Base-by-base conservation (phyloP, 2,329 filamentous ascomycete species). In the Fusarium euwallaceae region DNA sequence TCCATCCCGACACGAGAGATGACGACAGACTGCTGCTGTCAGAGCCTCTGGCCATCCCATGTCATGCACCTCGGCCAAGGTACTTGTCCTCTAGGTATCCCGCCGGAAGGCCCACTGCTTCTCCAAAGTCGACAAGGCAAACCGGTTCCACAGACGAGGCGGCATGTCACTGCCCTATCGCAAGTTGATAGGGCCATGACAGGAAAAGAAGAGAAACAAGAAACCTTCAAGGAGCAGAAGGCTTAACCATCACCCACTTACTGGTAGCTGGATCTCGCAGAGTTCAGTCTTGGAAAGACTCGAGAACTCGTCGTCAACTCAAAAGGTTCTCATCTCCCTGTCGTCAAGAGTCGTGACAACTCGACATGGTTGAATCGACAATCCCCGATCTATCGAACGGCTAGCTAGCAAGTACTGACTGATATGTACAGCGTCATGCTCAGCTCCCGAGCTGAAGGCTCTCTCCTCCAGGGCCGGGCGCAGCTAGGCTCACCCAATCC, bases 91-190 rank as follows among this genome's bases (percentile, higher is more conserved):
- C 36, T 39, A 53, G 60, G 61, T 61, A 62, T 67, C 27, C 16
- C n/a, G 6, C 45, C 20, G 34, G 51, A 63, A 29, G 70, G 43
- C 70, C 73, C 72, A 67, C 69, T 56, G 61, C 37, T 69, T 64
- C 61, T 73, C 41, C 51, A 75, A 37, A 58, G 61, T 65, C 48
- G 66, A 65, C 62, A 67, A 73, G 63, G 61, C 66, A 67, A 75
- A 67, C 69, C 67, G 72, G 72, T 75, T 75, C 72, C 66, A 73
- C 62, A 72, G 66, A 48, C 60, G 39, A 75, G 58, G 60, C 66
- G 60, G 69, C 66, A 75, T 75, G 72, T 75, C 72, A 75, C 69
- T 73, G 63, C 66, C 63, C 39, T 75, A 71, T 75, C 72, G 60
- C 59, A 56, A 60, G 61, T 68, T 73, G 63, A 63, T 58, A 70